Base-by-base conservation (phyloP, 768 basidiomycete species). In the Candolleomyces aberdarensis region DNA sequence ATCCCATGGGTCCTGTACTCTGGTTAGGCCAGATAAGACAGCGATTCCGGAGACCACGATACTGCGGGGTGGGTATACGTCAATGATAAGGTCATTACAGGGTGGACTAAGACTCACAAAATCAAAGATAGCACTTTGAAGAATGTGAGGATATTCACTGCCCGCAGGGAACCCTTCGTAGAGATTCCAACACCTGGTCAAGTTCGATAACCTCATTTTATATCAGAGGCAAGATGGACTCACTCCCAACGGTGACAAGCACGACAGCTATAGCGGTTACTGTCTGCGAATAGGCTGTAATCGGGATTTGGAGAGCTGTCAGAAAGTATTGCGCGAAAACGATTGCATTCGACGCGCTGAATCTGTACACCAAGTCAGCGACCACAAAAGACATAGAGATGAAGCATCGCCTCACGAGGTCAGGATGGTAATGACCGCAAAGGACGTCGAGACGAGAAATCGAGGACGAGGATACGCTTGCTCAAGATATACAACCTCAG, bases 41-140 rank as follows among this genome's bases (percentile, higher is more conserved):
- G 82, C 83, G 75, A 83, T 79, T 62, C 83, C 82, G 0, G 84
- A 79, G 29, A 83, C 64, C 3, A 84, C 82, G 51, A 88, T 69
- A 44, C 75, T 75, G 56, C 20, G 43, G 26, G 51, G 43, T 29
- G 40, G 51, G 51, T 15, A 36, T 8, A 54, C 5, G 14, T 54
- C 10, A 51, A 31, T 61, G 17, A 26, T 48, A 0, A 6, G n/a
- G 29, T 20, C 13, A 40, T 14, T 4, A 47, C 9, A 36, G 15
- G 31, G 40, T 36, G 7, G 14, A 48, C 74, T 51, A 22, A 7
- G 17, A 51, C 74, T 48, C 58, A 74, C 74, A 76, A 72, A 17
- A 62, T 55, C 26, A 76, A 59, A 7, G 73, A 72, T 8, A 70
- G 32, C 13, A 73, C 62, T 56, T 76, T 76, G 22, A 75, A 53